phyloP scores from a whole-genome alignment of 176 grass and related monocot genomes.

The Microstegium vimineum region DNA sequence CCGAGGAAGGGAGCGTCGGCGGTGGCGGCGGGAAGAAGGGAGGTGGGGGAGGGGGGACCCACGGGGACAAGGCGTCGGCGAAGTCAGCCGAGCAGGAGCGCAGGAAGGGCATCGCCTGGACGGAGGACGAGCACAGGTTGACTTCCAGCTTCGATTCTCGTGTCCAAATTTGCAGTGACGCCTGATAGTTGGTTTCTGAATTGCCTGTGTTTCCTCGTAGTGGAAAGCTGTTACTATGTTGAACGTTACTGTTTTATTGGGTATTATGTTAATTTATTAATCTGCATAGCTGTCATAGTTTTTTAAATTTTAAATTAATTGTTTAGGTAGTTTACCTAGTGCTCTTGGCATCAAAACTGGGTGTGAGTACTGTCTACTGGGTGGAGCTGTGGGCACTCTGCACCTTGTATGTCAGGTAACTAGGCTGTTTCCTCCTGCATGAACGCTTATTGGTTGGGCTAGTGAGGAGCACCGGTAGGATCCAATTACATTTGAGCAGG shows the following conservation, averaged over 20 bases:
- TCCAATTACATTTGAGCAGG: neutral
- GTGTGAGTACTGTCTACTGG: neutral
- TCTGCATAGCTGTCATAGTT: neutral
- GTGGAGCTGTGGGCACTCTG: neutral
- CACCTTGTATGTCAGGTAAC: neutral
- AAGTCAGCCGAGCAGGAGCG: constrained; percentile 81
- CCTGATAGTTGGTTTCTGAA: constrained; percentile 10
- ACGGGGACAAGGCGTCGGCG: constrained; percentile 51
- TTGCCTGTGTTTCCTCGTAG: neutral
- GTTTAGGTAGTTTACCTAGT: neutral
- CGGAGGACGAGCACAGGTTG: constrained; percentile 97
- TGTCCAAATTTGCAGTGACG: neutral
- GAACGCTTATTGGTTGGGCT: constrained; percentile 8
- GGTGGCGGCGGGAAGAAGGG: constrained; percentile 49
- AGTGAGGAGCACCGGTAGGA: constrained; percentile 35
- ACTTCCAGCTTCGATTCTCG: neutral
- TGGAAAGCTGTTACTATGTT: neutral
- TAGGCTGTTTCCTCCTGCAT: neutral
- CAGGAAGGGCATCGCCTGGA: constrained; percentile 94
- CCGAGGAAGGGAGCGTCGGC: constrained; percentile 24
- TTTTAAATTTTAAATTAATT: neutral
- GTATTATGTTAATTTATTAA: neutral
- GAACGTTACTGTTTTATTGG: constrained; percentile 17
- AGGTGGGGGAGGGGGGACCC: constrained; percentile 22
- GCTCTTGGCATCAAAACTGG: neutral